Evolutionary conservation across 352 stramenopile genomes (phyloP), one percentile per base, ranked within the genome.

Genomic region (Phytophthora idaei): DNA sequence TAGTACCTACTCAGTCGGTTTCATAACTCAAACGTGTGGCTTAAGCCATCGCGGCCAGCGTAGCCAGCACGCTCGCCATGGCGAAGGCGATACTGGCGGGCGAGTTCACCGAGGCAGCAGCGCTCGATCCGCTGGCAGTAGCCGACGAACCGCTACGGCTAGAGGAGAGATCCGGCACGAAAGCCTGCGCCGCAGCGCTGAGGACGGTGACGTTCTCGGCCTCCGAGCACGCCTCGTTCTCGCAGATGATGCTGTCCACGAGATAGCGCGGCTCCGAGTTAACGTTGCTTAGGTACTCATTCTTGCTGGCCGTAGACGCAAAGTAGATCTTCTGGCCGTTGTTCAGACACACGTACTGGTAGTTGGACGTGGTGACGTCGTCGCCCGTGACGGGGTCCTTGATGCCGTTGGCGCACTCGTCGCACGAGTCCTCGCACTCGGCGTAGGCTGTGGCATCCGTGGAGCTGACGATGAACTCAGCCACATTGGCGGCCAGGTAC

Each of bases 301-400:
- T 73, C 67, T 88, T 88, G 61, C 73, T 89, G 28, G 28, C 66
- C 32, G 76, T 60, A 14, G 84, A 92, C 11, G 83, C 80, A 56
- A 94, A 94, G 76, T 93, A 94, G 61, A 94, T 78, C 67, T 93
- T 94, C 74, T 94, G 87, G 52, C 83, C 87, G 29, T 92, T 88
- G 25, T 47, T 66, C 39, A 94, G 67, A 55, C 87, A 94, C 42
- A 94, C 76, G 57, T 78, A 89, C 61, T 90, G 71, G 69, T 79
- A 92, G 75, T 85, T 93, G 59, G 69, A 64, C 28, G 68, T 64
- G 27, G 76, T 81, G 44, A 94, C 57, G 42, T 64, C 64, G 42
- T 77, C 80, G 45, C 85, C 85, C 28, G 85, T 82, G 57, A 95
- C 75, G 46, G 85, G 87, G 60, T 93, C 85, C 32, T 69, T 78